Base-by-base conservation (phyloP, 2,329 filamentous ascomycete genomes). In the Biscogniauxia sp. region DNA sequence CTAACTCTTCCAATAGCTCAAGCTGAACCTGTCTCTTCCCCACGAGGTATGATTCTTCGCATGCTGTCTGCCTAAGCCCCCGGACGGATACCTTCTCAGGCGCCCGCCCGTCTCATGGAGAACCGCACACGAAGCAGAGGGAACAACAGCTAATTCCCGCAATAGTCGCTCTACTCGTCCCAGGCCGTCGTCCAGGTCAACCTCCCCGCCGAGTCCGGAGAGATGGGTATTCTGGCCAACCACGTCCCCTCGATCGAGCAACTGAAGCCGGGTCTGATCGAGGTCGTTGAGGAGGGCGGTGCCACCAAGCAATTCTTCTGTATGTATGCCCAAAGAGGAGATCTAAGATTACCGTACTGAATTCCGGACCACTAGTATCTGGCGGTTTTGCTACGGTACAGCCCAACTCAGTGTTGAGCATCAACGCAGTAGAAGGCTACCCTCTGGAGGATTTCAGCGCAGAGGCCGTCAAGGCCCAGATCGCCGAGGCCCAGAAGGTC, bases 241-340 rank as follows among this genome's bases (percentile, higher is more conserved):
- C 95, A 99, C 87, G 95, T 99, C 74, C 93, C 95, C 68, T 93
- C 93, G 65, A 98, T 99, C 76, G 95, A 99, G 86, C 95, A 99
- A 85, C 86, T 99, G 80, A 97, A 96, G 87, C 93, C 95, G 64
- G 95, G 95, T 75, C 82, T 98, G 70, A 86, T 99, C 70, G 94
- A 98, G 85, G 85, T 99, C 75, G 87, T 98, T 70, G 94, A 98
- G 85, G 95, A 99, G 86, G 86, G 82, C 75, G 91, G 92, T 75
- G 84, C 84, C 76, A 83, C 78, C 90, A 99, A 99, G 88, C 92
- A 96, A 82, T 99, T 95, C 84, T 99, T 99, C 90, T 86, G 93
- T 97, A 91, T 72, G 92, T 88, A 52, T 55, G 57, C 59, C 61
- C 19, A 54, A 52, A 20, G 56, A 64, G 54, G 63, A 52, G 61